phyloP scores from a whole-genome alignment of 2,329 filamentous ascomycete genomes.

The Capronia americana region DNA sequence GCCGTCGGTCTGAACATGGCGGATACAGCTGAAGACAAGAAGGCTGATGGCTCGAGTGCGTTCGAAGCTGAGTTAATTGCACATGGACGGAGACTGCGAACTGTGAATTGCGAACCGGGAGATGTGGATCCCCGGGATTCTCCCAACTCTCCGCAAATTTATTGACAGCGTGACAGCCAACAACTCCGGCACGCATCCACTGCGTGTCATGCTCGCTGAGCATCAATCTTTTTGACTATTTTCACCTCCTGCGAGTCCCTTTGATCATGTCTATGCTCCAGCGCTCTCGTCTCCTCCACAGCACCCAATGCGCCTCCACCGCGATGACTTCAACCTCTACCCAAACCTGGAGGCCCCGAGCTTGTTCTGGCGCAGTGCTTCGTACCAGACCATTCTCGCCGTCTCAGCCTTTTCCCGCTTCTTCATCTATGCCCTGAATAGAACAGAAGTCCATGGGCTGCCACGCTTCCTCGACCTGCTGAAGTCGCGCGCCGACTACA shows the following conservation, averaged over 20 bases:
- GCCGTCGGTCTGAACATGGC: constrained; percentile 85
- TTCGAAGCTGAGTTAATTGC: neutral
- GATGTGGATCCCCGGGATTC: neutral
- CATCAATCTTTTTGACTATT: neutral
- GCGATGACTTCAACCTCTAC: constrained; percentile 51
- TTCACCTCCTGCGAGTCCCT: neutral
- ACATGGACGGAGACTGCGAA: neutral
- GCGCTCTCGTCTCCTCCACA: constrained; percentile 7
- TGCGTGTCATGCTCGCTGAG: neutral
- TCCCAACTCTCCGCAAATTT: constrained; percentile 10
- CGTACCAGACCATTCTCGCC: constrained; percentile 75
- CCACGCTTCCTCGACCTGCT: constrained; percentile 76
- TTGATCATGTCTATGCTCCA: constrained; percentile 2
- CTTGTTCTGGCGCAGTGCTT: constrained; percentile 70
- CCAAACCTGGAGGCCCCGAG: constrained; percentile 53
- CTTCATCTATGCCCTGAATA: constrained; percentile 71
- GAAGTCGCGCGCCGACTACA: constrained; percentile 72
- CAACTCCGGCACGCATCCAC: constrained; percentile 18
- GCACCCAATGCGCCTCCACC: constrained; percentile 39
- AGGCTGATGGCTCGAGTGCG: neutral
- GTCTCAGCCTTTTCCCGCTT: constrained; percentile 72
- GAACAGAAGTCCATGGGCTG: constrained; percentile 72
- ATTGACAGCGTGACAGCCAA: constrained; percentile 18
- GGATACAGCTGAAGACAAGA: constrained; percentile 1
- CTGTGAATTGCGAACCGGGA: neutral